phyloP scores from a whole-genome alignment of 805 yeast genomes.

The Saccharomyces mikatae region DNA sequence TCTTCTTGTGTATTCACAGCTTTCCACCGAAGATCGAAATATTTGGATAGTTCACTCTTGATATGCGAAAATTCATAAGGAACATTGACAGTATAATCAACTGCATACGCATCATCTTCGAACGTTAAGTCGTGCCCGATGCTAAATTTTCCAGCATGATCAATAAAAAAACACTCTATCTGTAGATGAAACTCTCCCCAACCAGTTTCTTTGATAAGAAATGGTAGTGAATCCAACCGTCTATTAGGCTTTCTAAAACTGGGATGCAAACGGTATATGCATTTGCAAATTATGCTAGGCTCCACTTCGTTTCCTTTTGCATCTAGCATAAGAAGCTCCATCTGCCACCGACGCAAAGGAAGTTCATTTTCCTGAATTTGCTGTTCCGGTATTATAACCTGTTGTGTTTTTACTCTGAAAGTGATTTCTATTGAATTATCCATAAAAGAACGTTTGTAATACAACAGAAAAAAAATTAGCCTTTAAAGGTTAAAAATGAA shows the following conservation, averaged over 20 bases:
- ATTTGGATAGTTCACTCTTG: conserved; percentile 55
- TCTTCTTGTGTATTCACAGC: conserved; percentile 9
- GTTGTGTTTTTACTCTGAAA: conserved; percentile 77
- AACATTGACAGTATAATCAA: conserved; percentile 64
- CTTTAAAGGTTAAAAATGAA: not conserved
- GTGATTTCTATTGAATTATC: conserved; percentile 54
- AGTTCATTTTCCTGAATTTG: conserved; percentile 51
- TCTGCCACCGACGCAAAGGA: conserved; percentile 88
- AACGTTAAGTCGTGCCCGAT: conserved; percentile 81
- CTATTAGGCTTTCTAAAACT: conserved; percentile 82
- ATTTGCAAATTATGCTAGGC: conserved; percentile 75
- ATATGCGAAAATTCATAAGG: conserved; percentile 66
- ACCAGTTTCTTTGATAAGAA: conserved; percentile 78
- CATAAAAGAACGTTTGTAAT: conserved; percentile 1
- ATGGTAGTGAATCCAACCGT: conserved; percentile 67
- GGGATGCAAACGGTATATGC: conserved; percentile 85
- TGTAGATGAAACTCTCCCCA: conserved; percentile 96
- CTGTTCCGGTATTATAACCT: conserved; percentile 51
- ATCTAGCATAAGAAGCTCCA: conserved; percentile 65
- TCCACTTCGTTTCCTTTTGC: conserved; percentile 71
- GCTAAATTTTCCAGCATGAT: conserved; percentile 74
- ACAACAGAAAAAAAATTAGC: not conserved
- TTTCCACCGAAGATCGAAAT: conserved; percentile 63
- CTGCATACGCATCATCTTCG: conserved; percentile 58
- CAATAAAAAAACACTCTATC: conserved; percentile 61